These are phyloP conservation scores for Boletus rufocinnamomeus DNA, from an alignment of 768 basidiomycete genomes.

Conservation along the genomic window DNA sequence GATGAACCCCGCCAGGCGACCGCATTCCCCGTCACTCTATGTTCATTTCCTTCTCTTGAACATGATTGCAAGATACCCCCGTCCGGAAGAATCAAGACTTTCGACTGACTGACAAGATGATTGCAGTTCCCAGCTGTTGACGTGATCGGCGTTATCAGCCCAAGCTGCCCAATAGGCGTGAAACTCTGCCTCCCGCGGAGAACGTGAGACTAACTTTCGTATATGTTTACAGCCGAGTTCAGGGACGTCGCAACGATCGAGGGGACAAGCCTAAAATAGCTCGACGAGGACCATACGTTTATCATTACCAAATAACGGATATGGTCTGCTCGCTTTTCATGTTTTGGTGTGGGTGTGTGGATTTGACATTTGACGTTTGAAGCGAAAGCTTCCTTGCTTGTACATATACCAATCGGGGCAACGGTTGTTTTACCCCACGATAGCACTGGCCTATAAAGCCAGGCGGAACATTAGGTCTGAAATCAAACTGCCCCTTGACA, in stretches of 20 bases:
- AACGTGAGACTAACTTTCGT: slow-evolving; percentile 10
- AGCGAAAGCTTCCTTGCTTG: neutral
- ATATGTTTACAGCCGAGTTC: neutral
- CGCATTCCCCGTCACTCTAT: neutral
- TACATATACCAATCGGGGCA: neutral
- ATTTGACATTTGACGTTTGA: neutral
- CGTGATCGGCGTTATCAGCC: neutral
- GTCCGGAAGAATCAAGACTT: neutral
- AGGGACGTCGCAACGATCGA: neutral
- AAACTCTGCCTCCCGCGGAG: neutral
- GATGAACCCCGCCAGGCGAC: neutral
- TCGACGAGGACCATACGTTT: neutral
- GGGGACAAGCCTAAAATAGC: slow-evolving; percentile 3
- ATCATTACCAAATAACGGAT: slow-evolving; percentile 10
- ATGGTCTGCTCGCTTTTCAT: neutral
- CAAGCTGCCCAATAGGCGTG: neutral
- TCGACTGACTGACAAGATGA: neutral
- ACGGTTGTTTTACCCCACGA: neutral
- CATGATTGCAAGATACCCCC: too few relatives aligned
- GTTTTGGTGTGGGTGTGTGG: neutral
- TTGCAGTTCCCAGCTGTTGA: neutral
- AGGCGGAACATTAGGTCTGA: neutral
- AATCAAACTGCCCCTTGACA: neutral
- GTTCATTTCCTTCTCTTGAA: neutral
- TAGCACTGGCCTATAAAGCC: slow-evolving; percentile 10